These are phyloP conservation scores for Fusarium scirpi DNA, from an alignment of 2,329 filamentous ascomycete species.

Conservation along the genomic window DNA sequence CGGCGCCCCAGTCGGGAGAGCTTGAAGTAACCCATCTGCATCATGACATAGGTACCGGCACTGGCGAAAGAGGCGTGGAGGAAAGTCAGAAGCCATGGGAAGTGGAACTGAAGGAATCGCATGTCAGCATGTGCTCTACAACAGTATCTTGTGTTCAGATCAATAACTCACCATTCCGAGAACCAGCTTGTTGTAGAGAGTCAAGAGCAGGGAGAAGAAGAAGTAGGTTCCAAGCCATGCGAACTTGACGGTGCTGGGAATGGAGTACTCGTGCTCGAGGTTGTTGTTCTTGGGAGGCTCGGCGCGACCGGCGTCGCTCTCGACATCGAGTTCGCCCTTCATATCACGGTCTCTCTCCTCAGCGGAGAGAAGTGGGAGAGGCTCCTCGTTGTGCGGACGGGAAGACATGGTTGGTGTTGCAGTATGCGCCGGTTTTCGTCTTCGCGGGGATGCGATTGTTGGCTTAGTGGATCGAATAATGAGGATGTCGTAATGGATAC, in stretches of 20 bases:
- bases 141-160: too few relatives aligned
- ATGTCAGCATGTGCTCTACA: constrained; percentile 32
- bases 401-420: constrained; percentile 49
- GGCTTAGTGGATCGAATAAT: background rate
- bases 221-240: constrained; percentile 66
- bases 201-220: constrained; percentile 61
- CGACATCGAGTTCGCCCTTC: constrained; percentile 51
- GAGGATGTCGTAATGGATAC: constrained; percentile 7
- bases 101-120: constrained; percentile 60
- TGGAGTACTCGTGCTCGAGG: constrained; percentile 60
- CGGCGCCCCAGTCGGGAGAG: constrained; percentile 63
- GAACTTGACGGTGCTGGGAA: constrained; percentile 60
- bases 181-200: constrained; percentile 70
- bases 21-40: constrained; percentile 64
- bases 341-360: constrained; percentile 49
- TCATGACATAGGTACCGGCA: constrained; percentile 65
- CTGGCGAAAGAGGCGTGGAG: constrained; percentile 69
- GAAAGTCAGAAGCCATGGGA: constrained; percentile 71
- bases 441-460: constrained; percentile 24
- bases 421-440: constrained; percentile 28
- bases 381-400: constrained; percentile 50
- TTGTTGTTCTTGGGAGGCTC: constrained; percentile 51
- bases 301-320: constrained; percentile 47
- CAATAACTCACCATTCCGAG: constrained; percentile 59
- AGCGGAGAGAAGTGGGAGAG: constrained; percentile 48